Base-by-base conservation (phyloP, 495 filamentous ascomycete species). In the Chlorociboria aeruginascens region DNA sequence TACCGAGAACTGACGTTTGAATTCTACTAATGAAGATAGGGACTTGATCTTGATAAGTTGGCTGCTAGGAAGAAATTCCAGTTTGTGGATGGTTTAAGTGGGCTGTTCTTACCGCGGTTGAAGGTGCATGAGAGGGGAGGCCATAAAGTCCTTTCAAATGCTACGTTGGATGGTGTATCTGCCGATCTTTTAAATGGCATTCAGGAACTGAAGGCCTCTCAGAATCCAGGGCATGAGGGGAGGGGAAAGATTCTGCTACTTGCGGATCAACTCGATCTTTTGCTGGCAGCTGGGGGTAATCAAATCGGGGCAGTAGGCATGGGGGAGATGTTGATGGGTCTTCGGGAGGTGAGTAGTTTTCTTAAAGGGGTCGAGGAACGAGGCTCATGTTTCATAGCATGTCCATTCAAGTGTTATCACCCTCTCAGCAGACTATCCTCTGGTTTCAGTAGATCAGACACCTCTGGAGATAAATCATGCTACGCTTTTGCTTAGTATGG, bases 21-120 rank as follows among this genome's bases (percentile, higher is more conserved):
- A 34, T 38, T 44, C 49, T 31, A 8, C 29, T 25, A 4, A 25
- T 25, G 2, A 10, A 13, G 37, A 28, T 71, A 65, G 79, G 85
- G 85, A 8, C 52, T 89, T 44, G 86, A 94, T 63, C 68, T 92
- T 43, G 73, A 77, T 8, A 74, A 70, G 8, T 61, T 81, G 12
- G 65, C 62, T 51, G 63, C 67, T 39, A 74, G 73, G 50, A 72
- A 73, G 14, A 68, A 69, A 45, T 82, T 89, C 55, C 65, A 66
- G 28, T 90, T 85, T 54, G 66, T 92, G 39, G 86, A 94, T 58
- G 86, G 85, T 4, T 63, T 92, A 31, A 74, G 64, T 40, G 67
- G 66, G 34, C 56, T 87, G n/a, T 81, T 78, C 52, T 54, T 60
- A 32, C 49, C 58, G 1, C 39, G 58, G 42, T 44, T 46, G 50